These are phyloP conservation scores for Entophlyctis luteolus DNA, from an alignment of 192 early-diverging fungal genomes.

Conservation along the genomic window DNA sequence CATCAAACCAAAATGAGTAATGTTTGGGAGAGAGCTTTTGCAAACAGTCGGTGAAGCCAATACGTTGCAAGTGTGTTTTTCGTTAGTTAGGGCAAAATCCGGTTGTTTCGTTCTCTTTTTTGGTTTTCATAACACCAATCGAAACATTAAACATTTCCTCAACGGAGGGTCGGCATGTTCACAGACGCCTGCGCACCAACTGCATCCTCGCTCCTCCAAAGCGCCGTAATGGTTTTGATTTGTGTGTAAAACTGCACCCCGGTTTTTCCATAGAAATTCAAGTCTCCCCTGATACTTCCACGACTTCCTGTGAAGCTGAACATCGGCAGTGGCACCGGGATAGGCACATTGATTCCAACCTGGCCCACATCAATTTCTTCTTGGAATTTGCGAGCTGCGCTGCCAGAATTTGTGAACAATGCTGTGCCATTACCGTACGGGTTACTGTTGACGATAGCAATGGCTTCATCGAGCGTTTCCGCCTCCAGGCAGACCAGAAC, in stretches of 20 bases:
- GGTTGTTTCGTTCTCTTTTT: too few relatives aligned
- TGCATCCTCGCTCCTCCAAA: slow-evolving; percentile 89
- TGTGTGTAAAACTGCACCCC: slow-evolving; percentile 83
- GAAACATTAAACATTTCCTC: too few relatives aligned
- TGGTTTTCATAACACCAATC: neutral
- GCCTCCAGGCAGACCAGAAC: slow-evolving; percentile 80
- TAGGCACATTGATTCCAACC: slow-evolving; percentile 83
- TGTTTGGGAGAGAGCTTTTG: too few relatives aligned
- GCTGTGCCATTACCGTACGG: slow-evolving; percentile 73
- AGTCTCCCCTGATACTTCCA: slow-evolving; percentile 86
- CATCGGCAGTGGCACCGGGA: slow-evolving; percentile 94
- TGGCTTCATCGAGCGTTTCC: slow-evolving; percentile 85
- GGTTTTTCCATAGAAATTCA: slow-evolving; percentile 80
- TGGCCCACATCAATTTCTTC: slow-evolving; percentile 89
- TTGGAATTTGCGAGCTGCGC: slow-evolving; percentile 81
- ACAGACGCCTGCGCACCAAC: slow-evolving; percentile 61
- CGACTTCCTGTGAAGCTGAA: slow-evolving; percentile 92
- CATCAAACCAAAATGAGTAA: too few relatives aligned
- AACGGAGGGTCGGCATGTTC: slow-evolving; percentile 78
- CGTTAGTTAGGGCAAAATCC: too few relatives aligned
- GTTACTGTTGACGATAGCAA: slow-evolving; percentile 85
- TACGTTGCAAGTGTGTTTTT: too few relatives aligned
- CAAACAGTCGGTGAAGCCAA: too few relatives aligned
- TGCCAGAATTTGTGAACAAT: slow-evolving; percentile 85
- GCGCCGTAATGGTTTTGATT: slow-evolving; percentile 89